Conservation (phyloP, 2,329 filamentous ascomycete genomes). For the Aspergillus felis region DNA sequence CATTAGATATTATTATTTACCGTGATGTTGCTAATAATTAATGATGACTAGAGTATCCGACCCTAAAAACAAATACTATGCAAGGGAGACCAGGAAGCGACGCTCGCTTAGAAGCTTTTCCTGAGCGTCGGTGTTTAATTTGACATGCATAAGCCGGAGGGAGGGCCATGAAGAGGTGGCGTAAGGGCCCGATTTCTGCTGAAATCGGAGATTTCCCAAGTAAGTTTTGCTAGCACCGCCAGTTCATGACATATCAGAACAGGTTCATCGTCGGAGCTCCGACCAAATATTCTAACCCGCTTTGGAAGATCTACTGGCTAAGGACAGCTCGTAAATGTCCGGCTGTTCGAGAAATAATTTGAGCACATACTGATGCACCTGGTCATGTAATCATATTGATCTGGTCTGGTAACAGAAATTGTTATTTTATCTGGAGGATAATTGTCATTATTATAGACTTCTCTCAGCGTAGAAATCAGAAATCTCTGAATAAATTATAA, state of each 20-base stretch:
- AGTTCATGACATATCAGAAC: not conserved
- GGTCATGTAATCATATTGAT: not conserved
- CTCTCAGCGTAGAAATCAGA: not conserved
- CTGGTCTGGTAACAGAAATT: not conserved
- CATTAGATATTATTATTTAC: not conserved
- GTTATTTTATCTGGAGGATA: not conserved
- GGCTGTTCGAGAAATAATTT: not conserved
- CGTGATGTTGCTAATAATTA: not conserved
- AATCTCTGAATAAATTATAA: not conserved
- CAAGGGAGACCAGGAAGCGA: not conserved
- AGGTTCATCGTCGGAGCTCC: not conserved
- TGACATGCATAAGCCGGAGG: not conserved
- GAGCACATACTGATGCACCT: not conserved
- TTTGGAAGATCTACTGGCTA: not conserved
- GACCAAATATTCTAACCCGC: not conserved
- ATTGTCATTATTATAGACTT: not conserved
- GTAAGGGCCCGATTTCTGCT: not conserved
- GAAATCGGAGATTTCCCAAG: not conserved
- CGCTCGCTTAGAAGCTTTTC: not conserved
- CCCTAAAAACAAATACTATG: not conserved
- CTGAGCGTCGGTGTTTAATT: not conserved
- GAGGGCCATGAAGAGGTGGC: not conserved
- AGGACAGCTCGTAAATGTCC: not conserved
- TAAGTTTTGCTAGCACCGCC: not conserved
- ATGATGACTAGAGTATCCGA: not conserved